Evolutionary conservation across 75 land plant species (phyloP).

Genomic region (Larix kaempferi): DNA sequence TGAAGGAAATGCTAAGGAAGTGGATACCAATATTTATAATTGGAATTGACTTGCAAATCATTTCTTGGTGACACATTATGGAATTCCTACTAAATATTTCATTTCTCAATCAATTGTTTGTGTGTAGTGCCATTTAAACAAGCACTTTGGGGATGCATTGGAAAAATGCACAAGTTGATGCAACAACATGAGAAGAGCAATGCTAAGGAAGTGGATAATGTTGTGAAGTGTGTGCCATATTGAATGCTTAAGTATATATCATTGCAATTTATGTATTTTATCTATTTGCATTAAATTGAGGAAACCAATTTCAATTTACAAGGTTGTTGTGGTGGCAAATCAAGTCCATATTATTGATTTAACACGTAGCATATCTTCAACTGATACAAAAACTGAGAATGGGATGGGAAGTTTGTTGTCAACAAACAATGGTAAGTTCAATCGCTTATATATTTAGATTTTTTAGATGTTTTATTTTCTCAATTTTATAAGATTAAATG

Average conservation of each 20-base stretch:
- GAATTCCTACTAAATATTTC: too few relatives aligned
- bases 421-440: conserved; percentile 22
- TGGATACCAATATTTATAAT: too few relatives aligned
- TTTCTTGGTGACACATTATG: too few relatives aligned
- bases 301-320: conserved; percentile 8
- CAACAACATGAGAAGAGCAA: conserved; percentile 24
- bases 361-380: conserved; percentile 6
- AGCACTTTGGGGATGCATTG: conserved; percentile 21
- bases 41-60: too few relatives aligned
- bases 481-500: background rate
- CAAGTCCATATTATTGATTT: conserved; percentile 16
- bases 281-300: background rate
- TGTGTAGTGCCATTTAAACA: conserved; percentile 21
- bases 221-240: conserved; percentile 15
- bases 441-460: background rate
- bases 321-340: conserved; percentile 17
- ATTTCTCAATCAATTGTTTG: too few relatives aligned
- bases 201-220: conserved; percentile 25
- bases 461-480: background rate
- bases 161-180: conserved; percentile 21
- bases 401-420: conserved; percentile 7
- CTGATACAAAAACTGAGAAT: conserved; percentile 18
- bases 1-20: too few relatives aligned
- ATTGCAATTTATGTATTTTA: background rate
- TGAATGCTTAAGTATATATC: background rate